Evolutionary conservation across 768 basidiomycete genomes (phyloP), one percentile per base, ranked within the genome.

Genomic region (Solioccasus polychromus): DNA sequence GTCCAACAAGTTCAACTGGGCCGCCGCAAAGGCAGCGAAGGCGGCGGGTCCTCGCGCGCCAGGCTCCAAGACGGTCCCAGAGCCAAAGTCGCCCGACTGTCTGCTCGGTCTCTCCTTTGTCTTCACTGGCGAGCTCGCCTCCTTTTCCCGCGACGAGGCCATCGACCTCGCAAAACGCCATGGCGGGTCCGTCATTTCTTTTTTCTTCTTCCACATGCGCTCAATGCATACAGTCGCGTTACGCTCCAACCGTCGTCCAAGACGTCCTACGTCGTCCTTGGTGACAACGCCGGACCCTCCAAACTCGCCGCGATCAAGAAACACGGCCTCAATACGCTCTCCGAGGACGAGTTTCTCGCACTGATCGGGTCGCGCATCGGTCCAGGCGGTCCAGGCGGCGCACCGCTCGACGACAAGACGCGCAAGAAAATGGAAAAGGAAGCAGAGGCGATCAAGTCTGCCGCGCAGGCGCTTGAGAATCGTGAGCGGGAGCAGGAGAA

Each of bases 81-180:
- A 85, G 20, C 71, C 73, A n/a, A 90, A 86, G 59, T 73, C 78
- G 12, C 88, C 89, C 0, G 82, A 92, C 35, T 92, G 89, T 59
- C 73, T 99, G 8, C 78, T 83, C 0, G 94, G 94, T 0, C 73
- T 98, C 19, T 77, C 91, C 0, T 87, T 99, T 59, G 95, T 99
- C 18, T 99, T 99, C 53, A 98, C 96, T 0, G 96, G 94, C 14
- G 95, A 99, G 56, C 68, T 98, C 36, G 79, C 76, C 37, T 87
- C 85, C 47, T 82, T 98, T 53, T 83, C 90, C 2, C 77, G 96
- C 29, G 91, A 97, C 3, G 93, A 96, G 54, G 85, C 90, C 1
- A 62, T 73, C 22, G 92, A 95, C 55, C 66, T 95, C 6, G 95
- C 87, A 0, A 98, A 99, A 65, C 89, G 93, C 5, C 92, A 82